phyloP scores from a whole-genome alignment of 768 basidiomycete species.

The Xerocomellus intermedius region DNA sequence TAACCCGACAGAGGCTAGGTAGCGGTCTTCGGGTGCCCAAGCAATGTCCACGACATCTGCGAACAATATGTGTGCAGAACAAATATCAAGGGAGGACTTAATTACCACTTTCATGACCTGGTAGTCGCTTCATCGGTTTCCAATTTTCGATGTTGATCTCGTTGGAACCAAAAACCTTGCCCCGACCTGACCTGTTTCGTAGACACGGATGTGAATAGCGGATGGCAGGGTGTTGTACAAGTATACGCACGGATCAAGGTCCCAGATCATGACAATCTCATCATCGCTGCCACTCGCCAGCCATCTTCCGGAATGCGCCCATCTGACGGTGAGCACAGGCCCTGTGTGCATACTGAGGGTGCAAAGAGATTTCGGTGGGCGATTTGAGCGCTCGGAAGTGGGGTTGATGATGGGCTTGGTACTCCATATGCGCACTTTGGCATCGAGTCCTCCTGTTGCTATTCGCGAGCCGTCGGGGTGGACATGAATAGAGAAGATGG shows the following conservation, averaged over 20 bases:
- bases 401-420: slow-evolving; percentile 90
- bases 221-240: neutral
- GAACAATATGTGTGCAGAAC: slow-evolving; percentile 4
- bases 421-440: slow-evolving; percentile 96
- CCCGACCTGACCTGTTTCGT: slow-evolving; percentile 60
- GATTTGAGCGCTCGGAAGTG: slow-evolving; percentile 61
- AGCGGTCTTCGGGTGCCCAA: slow-evolving; percentile 92
- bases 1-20: slow-evolving; percentile 89
- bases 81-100: slow-evolving; percentile 4
- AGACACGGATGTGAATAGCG: slow-evolving; percentile 5
- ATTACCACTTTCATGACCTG: slow-evolving; percentile 92
- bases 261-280: slow-evolving; percentile 95
- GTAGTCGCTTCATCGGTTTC: slow-evolving; percentile 90
- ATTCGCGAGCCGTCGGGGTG: slow-evolving; percentile 95
- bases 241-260: slow-evolving; percentile 81
- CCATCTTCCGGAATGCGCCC: slow-evolving; percentile 93
- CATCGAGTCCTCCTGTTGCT: slow-evolving; percentile 96
- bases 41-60: slow-evolving; percentile 93
- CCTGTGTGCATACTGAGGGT: slow-evolving; percentile 94
- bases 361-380: slow-evolving; percentile 82
- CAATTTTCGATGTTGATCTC: slow-evolving; percentile 97
- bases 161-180: slow-evolving; percentile 91
- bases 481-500: slow-evolving; percentile 91
- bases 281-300: slow-evolving; percentile 97
- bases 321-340: slow-evolving; percentile 85